phyloP scores from a whole-genome alignment of 306 rosid species.

The Oemleria cerasiformis region DNA sequence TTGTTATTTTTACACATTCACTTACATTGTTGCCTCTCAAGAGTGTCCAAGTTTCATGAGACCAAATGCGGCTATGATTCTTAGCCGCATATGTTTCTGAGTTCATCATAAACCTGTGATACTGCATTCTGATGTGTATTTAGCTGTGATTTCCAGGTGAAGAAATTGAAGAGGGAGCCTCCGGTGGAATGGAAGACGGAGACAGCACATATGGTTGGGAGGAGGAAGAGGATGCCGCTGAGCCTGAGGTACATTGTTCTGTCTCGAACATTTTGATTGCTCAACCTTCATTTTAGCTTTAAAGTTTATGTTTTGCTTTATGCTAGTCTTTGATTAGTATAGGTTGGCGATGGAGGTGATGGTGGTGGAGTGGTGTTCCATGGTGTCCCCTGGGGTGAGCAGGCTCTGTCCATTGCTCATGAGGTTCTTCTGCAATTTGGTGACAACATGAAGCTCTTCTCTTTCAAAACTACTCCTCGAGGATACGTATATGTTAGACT shows the following conservation, averaged over 20 bases:
- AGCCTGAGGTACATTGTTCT: slow-evolving; percentile 52
- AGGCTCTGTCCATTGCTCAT: slow-evolving; percentile 57
- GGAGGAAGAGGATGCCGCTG: slow-evolving; percentile 51
- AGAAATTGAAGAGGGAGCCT: slow-evolving; percentile 40
- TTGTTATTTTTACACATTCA: neutral
- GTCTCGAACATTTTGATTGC: slow-evolving; percentile 12
- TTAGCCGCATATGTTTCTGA: too few relatives aligned
- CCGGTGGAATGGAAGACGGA: slow-evolving; percentile 59
- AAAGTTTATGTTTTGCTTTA: slow-evolving; percentile 1
- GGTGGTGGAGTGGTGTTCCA: slow-evolving; percentile 85
- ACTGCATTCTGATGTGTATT: too few relatives aligned
- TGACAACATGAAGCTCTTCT: slow-evolving; percentile 61
- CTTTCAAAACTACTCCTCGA: slow-evolving; percentile 78
- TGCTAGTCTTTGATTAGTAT: slow-evolving; percentile 21
- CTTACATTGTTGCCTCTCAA: neutral
- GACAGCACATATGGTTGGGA: slow-evolving; percentile 36
- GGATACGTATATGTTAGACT: slow-evolving; percentile 80
- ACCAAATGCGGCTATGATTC: too few relatives aligned
- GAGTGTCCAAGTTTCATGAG: neutral
- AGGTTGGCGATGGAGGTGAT: slow-evolving; percentile 84
- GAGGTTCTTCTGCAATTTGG: slow-evolving; percentile 51
- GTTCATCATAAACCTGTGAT: too few relatives aligned
- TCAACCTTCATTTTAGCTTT: slow-evolving; percentile 20
- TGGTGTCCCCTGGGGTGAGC: slow-evolving; percentile 79
- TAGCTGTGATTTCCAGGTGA: slow-evolving; percentile 32